Percentiles rank a stretch among this genome's conserved stretches.
These are phyloP conservation scores for Pholiota molesta DNA, from an alignment of 768 basidiomycete species.

Conservation along the genomic window DNA sequence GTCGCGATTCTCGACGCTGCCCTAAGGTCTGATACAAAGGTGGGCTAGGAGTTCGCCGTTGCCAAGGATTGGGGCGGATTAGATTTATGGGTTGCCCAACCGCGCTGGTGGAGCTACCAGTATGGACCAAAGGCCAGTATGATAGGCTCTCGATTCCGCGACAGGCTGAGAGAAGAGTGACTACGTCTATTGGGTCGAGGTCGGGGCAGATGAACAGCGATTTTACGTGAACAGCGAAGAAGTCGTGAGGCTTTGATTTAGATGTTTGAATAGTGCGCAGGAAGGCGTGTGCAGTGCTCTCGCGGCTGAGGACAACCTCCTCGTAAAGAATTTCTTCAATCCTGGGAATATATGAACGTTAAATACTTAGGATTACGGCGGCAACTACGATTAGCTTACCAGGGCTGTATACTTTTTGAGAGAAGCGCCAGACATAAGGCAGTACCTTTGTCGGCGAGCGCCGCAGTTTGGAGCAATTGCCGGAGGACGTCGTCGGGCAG, in stretches of 20 bases:
- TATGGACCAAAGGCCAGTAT: slow-evolving; percentile 35
- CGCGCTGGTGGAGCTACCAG: slow-evolving; percentile 8
- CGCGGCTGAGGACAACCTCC: slow-evolving; percentile 33
- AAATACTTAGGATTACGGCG: background rate
- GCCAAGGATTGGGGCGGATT: slow-evolving; percentile 10
- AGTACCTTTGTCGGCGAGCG: slow-evolving; percentile 30
- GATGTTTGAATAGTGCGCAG: slow-evolving; percentile 41
- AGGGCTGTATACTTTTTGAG: slow-evolving; percentile 32
- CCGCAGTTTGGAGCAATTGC: slow-evolving; percentile 38
- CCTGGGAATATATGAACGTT: slow-evolving; percentile 23
- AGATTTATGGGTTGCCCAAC: background rate
- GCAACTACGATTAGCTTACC: slow-evolving; percentile 26
- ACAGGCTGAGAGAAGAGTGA: slow-evolving; percentile 37
- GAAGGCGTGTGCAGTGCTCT: slow-evolving; percentile 36
- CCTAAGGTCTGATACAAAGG: slow-evolving; percentile 1
- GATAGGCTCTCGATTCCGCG: slow-evolving; percentile 36
- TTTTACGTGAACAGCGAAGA: slow-evolving; percentile 39
- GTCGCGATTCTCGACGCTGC: slow-evolving; percentile 1
- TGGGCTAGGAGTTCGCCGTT: slow-evolving; percentile 6
- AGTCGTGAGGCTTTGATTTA: slow-evolving; percentile 30
- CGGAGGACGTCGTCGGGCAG: slow-evolving; percentile 41
- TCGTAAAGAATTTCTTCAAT: slow-evolving; percentile 39
- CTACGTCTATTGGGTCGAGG: slow-evolving; percentile 31
- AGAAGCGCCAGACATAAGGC: slow-evolving; percentile 34
- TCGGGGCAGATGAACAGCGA: slow-evolving; percentile 40